Base-by-base conservation (phyloP, 495 filamentous ascomycete species). In the Penicillium diatomitis region DNA sequence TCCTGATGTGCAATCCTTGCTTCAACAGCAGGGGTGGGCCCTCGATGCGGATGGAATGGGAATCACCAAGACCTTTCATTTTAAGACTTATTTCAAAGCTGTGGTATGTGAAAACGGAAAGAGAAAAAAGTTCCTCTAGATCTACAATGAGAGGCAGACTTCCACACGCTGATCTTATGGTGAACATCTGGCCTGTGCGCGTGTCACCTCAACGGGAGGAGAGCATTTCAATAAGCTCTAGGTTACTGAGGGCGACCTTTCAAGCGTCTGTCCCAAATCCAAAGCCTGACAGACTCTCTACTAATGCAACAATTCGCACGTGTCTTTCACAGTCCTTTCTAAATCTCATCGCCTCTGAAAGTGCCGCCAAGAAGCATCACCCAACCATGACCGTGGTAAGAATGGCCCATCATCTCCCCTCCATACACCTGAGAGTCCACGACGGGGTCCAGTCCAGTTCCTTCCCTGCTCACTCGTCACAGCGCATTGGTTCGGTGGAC, bases 381-480 rank as follows among this genome's bases (percentile, higher is more conserved):
- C 57, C 72, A 28, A 72, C 65, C 6, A 74, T 75, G 60, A 74
- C 68, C 2, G 41, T 71, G 38, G 72, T 75, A 62, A 61, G 69
- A 51, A 20, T 20, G 20, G 20, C 20, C 20, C 20, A 20, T 20
- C 20, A 20, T 20, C 20, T 20, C 20, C 20, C 20, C 20, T 20
- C 10, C 28, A 32, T 46, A 27, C 38, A 31, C 38, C 6, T 45
- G 11, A 38, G 40, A 47, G 11, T 20, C 20, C 20, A 20, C 20
- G 20, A 20, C 20, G 20, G 20, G 20, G 20, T 20, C 20, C 20
- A 38, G 33, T 7, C 27, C 20, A 10, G 44, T 42, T 32, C 7
- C 9, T 11, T 31, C 8, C 28, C 30, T 20, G 20, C 20, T 20
- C 20, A 20, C 20, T 20, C 20, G 20, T 2, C 20, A 20, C 20